Base-by-base conservation (phyloP, 2,329 filamentous ascomycete genomes). In the Trichoderma pleuroti region DNA sequence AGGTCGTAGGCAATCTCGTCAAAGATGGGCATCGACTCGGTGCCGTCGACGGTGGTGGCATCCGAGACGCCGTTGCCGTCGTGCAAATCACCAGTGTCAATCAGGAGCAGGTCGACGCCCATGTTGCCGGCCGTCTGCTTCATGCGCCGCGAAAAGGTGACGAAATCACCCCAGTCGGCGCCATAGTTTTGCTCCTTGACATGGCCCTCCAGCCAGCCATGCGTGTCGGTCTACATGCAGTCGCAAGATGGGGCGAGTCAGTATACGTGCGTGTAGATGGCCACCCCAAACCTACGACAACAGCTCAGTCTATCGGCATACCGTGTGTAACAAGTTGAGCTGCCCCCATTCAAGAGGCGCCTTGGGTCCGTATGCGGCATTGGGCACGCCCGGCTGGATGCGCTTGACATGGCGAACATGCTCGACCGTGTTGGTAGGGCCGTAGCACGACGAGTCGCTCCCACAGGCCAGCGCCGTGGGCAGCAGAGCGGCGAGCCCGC, bases 1-100 rank as follows among this genome's bases (percentile, higher is more conserved):
- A 85, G 73, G 52, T 85, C 83, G 71, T 84, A 84, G 52, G 79
- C 75, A 32, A 82, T 77, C 72, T 83, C 77, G 71, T 81, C 76
- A 46, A 84, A 84, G 57, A 84, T 75, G n/a, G 79, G 78, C 74
- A 83, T 86, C 1, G 86, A 87, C 26, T 87, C 73, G 52, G 82
- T 79, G 56, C 88, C 89, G 72, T 90, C 88, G 2, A 85, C 84
- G 1, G 77, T 80, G 0, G 88, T 90, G 7, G 85, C 86, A 76
- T 91, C 89, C 56, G 86, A 88, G 60, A 91, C 79, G 1, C 89
- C 89, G 32, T 86, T 86, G 3, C 90, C 89, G 72, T 91, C 89
- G 75, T 91, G 89, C n/a, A 91, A 80, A 76, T 91, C 89, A 24
- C 87, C 88, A 56, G 87, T 90, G 75, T 91, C 88, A 62, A 90